phyloP scores from a whole-genome alignment of 1,139 yeast genomes.

The Pichia sp. region DNA sequence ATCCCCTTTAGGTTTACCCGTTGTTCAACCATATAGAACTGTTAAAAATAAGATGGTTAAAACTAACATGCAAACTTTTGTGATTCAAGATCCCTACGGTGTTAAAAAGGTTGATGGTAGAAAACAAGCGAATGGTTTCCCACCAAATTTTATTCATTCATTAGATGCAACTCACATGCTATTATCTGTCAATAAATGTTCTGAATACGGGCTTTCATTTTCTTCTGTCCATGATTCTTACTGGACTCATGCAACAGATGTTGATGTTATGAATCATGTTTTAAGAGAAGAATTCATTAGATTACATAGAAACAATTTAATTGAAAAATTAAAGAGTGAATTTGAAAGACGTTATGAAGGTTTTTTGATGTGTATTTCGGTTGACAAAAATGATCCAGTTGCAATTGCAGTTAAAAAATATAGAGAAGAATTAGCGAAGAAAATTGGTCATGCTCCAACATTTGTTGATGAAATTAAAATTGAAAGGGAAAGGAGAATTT shows the following conservation, averaged over 20 bases:
- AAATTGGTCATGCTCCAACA: slow-evolving; percentile 53
- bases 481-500: slow-evolving; percentile 58
- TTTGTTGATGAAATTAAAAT: slow-evolving; percentile 67
- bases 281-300: slow-evolving; percentile 76
- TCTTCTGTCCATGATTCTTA: slow-evolving; percentile 98
- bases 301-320: slow-evolving; percentile 68
- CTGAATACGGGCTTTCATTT: slow-evolving; percentile 61
- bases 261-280: slow-evolving; percentile 63
- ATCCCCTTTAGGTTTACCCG: slow-evolving; percentile 86
- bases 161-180: slow-evolving; percentile 97
- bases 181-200: slow-evolving; percentile 77
- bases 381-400: slow-evolving; percentile 49
- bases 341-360: slow-evolving; percentile 76
- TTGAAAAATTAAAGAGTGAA: slow-evolving; percentile 67
- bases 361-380: slow-evolving; percentile 53
- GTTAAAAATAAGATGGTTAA: slow-evolving; percentile 55
- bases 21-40: slow-evolving; percentile 92
- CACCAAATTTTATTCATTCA: slow-evolving; percentile 94
- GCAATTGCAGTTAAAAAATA: slow-evolving; percentile 47
- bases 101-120: slow-evolving; percentile 78
- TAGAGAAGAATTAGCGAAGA: slow-evolving; percentile 44
- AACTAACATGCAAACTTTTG: slow-evolving; percentile 80
- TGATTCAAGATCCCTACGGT: slow-evolving; percentile 77
- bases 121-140: slow-evolving; percentile 88
- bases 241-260: slow-evolving; percentile 95